These are phyloP conservation scores for Kwoniella bestiolae DNA, from an alignment of 768 basidiomycete genomes.

Conservation along the genomic window DNA sequence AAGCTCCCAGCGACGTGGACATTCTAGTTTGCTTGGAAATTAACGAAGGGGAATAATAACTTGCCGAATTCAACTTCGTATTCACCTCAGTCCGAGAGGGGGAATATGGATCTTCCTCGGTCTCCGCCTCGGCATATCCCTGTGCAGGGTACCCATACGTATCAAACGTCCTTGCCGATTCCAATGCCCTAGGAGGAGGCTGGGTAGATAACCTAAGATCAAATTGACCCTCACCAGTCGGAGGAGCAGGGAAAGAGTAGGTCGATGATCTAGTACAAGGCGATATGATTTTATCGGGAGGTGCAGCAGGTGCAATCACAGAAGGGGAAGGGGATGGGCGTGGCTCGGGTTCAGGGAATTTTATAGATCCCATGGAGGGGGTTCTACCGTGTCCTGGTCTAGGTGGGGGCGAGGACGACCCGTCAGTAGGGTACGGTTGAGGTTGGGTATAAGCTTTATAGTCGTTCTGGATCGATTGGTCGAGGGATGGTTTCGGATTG, in stretches of 20 bases:
- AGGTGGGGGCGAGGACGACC: neutral
- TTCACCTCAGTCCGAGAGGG: slow-evolving; percentile 4
- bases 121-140: neutral
- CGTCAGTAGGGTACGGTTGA: neutral
- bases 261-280: slow-evolving; percentile 10
- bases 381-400: neutral
- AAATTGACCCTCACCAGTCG: neutral
- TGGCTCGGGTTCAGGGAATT: neutral
- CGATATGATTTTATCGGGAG: neutral
- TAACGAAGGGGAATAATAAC: neutral
- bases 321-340: neutral
- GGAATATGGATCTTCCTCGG: slow-evolving; percentile 6
- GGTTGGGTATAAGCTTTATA: neutral
- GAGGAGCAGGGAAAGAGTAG: slow-evolving; percentile 5
- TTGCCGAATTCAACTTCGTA: slow-evolving; percentile 6
- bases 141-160: neutral
- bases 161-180: too few relatives aligned
- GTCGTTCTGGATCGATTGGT: neutral
- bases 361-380: neutral
- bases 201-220: neutral
- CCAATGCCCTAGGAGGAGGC: too few relatives aligned
- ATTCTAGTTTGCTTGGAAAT: neutral
- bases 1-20: neutral
- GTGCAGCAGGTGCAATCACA: neutral
- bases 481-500: neutral